A percentile compares a stretch with the other conserved stretches of the same genome.
Evolutionary conservation across 1,284 basidiomycete genomes (phyloP).

Genomic region (Ceratobasidium sp.): DNA sequence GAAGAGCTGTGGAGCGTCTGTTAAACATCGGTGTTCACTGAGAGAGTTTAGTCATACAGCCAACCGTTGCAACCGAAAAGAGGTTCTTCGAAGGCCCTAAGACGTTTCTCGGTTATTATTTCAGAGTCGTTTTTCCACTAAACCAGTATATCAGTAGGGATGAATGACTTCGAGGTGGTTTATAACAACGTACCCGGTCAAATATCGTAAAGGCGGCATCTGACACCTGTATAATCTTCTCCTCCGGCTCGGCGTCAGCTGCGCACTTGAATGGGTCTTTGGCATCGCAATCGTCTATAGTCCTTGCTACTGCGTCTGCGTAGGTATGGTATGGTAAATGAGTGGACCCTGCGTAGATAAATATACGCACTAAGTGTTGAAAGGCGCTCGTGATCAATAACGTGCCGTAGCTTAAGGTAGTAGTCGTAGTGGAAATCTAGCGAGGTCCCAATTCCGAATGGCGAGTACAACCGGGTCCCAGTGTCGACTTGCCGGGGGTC

Average conservation of each 20-base stretch:
- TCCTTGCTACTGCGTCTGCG: not conserved
- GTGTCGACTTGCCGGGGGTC: not conserved
- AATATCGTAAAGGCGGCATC: not conserved
- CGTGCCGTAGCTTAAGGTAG: not conserved
- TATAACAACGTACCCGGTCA: not conserved
- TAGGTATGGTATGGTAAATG: not conserved
- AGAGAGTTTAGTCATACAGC: not conserved
- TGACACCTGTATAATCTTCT: not conserved
- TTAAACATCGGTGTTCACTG: not conserved
- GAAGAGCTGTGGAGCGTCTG: not conserved
- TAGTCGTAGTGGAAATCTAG: constrained; percentile 6
- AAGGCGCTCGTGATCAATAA: not conserved
- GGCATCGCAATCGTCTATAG: not conserved
- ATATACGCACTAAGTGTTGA: not conserved
- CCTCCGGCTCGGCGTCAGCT: not conserved
- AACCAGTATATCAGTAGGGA: not conserved
- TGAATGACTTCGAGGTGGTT: not conserved
- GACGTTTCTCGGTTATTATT: not conserved
- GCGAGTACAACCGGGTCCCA: constrained; percentile 3
- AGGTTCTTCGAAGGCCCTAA: not conserved
- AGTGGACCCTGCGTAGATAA: too few relatives aligned
- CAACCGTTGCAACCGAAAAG: constrained; percentile 6
- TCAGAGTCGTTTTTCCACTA: not conserved
- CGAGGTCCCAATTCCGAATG: constrained; percentile 14
- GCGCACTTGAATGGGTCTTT: not conserved